Conservation (phyloP, 2,329 filamentous ascomycete genomes). For the Passalora sequoiae region DNA sequence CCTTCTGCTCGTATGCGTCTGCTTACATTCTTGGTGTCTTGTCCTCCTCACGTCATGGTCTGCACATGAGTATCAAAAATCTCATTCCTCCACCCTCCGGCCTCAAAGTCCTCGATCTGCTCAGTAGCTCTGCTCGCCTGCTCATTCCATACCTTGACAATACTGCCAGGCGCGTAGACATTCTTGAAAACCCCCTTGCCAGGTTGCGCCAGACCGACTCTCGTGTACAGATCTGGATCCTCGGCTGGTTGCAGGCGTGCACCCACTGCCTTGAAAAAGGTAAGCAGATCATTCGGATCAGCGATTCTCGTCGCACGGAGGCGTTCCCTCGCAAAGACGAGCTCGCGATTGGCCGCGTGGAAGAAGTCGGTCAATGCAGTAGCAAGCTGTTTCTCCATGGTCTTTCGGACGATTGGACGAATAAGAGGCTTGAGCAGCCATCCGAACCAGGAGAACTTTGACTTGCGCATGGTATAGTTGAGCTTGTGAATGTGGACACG, state of each 20-base stretch:
- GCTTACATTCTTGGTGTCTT: no score
- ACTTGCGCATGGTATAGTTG: slow-evolving; percentile 68
- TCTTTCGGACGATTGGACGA: slow-evolving; percentile 71
- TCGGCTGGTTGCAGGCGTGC: slow-evolving; percentile 66
- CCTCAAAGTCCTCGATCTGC: slow-evolving; percentile 66
- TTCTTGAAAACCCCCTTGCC: slow-evolving; percentile 67
- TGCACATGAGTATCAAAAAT: slow-evolving; percentile 57
- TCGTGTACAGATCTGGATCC: slow-evolving; percentile 69
- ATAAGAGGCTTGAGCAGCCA: slow-evolving; percentile 83
- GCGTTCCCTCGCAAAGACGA: slow-evolving; percentile 80
- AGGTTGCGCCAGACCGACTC: slow-evolving; percentile 63
- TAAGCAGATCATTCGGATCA: slow-evolving; percentile 70
- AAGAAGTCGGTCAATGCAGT: slow-evolving; percentile 64
- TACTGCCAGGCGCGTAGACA: slow-evolving; percentile 80
- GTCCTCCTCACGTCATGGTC: slow-evolving; percentile 22
- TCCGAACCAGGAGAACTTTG: slow-evolving; percentile 68
- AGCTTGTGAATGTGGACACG: slow-evolving; percentile 82
- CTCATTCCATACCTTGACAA: slow-evolving; percentile 85
- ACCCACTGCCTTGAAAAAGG: slow-evolving; percentile 77
- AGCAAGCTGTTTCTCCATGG: slow-evolving; percentile 73
- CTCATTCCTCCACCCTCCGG: slow-evolving; percentile 74
- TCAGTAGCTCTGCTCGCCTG: slow-evolving; percentile 67
- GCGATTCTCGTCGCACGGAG: slow-evolving; percentile 80
- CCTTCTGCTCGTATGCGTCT: no score
- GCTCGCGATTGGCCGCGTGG: slow-evolving; percentile 72